These are phyloP conservation scores for Calonectria pseudoreteaudii DNA, from an alignment of 2,329 filamentous ascomycete species.

Conservation along the genomic window DNA sequence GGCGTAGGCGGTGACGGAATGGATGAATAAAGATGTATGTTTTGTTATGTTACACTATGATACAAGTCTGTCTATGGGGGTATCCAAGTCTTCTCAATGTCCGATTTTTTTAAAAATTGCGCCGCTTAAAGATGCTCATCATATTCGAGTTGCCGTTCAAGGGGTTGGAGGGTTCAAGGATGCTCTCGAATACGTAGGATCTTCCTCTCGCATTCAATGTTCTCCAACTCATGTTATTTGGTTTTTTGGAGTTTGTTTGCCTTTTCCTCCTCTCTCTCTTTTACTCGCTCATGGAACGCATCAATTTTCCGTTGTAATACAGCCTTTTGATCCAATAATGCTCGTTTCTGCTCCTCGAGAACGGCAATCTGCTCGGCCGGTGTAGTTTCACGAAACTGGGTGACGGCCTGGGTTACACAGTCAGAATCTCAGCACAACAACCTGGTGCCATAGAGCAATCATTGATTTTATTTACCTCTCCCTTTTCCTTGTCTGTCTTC, in stretches of 20 bases:
- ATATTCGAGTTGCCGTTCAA: not conserved
- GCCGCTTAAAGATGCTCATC: not conserved
- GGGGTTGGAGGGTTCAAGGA: not conserved
- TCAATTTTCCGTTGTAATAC: slow-evolving; percentile 57
- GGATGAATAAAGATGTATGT: slow-evolving; percentile 29
- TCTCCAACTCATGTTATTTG: slow-evolving; percentile 3
- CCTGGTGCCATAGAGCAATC: not conserved
- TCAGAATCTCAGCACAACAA: not conserved
- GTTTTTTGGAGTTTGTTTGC: slow-evolving; percentile 33
- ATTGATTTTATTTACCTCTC: slow-evolving; percentile 48
- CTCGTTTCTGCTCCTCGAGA: slow-evolving; percentile 56
- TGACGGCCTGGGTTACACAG: slow-evolving; percentile 43
- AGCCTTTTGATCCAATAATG: slow-evolving; percentile 52
- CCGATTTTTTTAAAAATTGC: slow-evolving; percentile 4
- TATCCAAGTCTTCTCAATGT: slow-evolving; percentile 22
- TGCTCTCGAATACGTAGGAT: not conserved
- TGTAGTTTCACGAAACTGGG: slow-evolving; percentile 53
- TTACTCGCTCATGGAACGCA: slow-evolving; percentile 53
- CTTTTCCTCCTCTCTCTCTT: slow-evolving; percentile 49
- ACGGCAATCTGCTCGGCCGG: slow-evolving; percentile 58
- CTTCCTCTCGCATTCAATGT: not conserved
- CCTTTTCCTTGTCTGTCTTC: slow-evolving; percentile 61
- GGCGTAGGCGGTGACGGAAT: slow-evolving; percentile 35
- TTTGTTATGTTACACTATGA: slow-evolving; percentile 20
- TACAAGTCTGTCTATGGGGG: slow-evolving; percentile 34